A percentile compares a stretch with the other conserved stretches of the same genome.
phyloP scores from a whole-genome alignment of 169 alveolate species.

The Cryptosporidium sp. region DNA sequence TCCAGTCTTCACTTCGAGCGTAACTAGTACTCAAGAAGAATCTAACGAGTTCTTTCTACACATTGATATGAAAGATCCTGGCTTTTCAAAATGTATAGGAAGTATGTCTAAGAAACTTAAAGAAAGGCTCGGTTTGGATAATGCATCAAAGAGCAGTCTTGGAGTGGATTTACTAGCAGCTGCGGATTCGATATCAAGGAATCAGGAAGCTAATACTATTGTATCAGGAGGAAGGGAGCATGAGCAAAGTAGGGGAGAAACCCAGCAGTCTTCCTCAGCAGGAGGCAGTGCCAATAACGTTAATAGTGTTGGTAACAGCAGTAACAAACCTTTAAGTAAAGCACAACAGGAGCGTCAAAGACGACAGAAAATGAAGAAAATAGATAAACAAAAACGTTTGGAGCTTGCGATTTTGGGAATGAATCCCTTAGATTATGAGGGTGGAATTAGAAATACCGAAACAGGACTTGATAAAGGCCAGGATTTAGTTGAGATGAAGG shows the following conservation, averaged over 20 bases:
- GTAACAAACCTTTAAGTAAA: conserved; percentile 34
- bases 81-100: not conserved
- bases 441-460: conserved; percentile 29
- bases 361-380: conserved; percentile 79
- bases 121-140: not conserved
- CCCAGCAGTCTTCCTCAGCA: not conserved
- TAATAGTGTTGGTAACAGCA: not conserved
- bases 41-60: not conserved
- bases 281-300: not conserved
- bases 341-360: conserved; percentile 76
- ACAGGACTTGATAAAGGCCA: conserved; percentile 77
- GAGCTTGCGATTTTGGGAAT: conserved; percentile 83
- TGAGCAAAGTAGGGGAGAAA: not conserved
- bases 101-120: not conserved
- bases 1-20: not conserved
- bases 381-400: conserved; percentile 81
- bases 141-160: not conserved
- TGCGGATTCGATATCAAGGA: not conserved
- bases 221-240: not conserved
- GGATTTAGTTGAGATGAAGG: conserved; percentile 75
- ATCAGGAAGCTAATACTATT: not conserved
- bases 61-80: conserved; percentile 5
- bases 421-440: conserved; percentile 54
- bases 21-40: not conserved
- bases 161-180: not conserved